These are phyloP conservation scores for Carex kokanica DNA, from an alignment of 176 grass and related monocot genomes.

Conservation along the genomic window DNA sequence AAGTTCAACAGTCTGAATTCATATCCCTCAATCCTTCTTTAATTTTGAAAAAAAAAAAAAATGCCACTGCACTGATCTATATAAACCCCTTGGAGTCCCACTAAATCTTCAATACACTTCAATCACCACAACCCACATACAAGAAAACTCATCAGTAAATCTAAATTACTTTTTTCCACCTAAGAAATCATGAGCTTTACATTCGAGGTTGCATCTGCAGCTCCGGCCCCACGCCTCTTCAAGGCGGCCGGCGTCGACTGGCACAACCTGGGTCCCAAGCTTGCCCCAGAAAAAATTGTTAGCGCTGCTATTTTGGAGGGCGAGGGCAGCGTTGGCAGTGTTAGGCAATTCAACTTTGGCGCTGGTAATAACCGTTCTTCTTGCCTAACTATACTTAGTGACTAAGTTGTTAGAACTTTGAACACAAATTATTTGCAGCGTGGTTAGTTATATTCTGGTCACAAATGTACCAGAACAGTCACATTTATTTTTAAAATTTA, in stretches of 20 bases:
- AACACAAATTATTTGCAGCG: not conserved
- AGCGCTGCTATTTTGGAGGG: constrained; percentile 43
- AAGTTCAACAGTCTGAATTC: too few relatives aligned
- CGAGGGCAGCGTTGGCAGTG: constrained; percentile 34
- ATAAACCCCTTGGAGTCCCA: constrained; percentile 14
- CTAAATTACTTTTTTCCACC: not conserved
- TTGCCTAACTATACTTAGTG: not conserved
- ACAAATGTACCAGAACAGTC: not conserved
- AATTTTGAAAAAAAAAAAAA: too few relatives aligned
- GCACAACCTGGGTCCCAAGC: constrained; percentile 65
- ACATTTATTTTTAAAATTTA: not conserved
- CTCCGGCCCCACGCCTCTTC: constrained; percentile 52
- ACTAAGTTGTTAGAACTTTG: not conserved
- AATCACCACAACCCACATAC: constrained; percentile 21
- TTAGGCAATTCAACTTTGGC: constrained; percentile 85
- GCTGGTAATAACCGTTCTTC: constrained; percentile 29
- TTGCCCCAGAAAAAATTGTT: constrained; percentile 39
- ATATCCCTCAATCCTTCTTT: too few relatives aligned
- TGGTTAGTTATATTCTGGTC: not conserved
- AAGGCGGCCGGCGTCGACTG: constrained; percentile 66
- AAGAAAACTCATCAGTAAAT: not conserved
- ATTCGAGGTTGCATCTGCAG: constrained; percentile 45
- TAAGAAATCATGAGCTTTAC: constrained; percentile 11
- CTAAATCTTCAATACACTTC: not conserved
- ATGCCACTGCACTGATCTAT: constrained; percentile 22